A percentile compares a stretch with the other conserved stretches of the same genome.
These are phyloP conservation scores for Luzula sylvatica DNA, from an alignment of 176 grass and related monocot species.

Conservation along the genomic window DNA sequence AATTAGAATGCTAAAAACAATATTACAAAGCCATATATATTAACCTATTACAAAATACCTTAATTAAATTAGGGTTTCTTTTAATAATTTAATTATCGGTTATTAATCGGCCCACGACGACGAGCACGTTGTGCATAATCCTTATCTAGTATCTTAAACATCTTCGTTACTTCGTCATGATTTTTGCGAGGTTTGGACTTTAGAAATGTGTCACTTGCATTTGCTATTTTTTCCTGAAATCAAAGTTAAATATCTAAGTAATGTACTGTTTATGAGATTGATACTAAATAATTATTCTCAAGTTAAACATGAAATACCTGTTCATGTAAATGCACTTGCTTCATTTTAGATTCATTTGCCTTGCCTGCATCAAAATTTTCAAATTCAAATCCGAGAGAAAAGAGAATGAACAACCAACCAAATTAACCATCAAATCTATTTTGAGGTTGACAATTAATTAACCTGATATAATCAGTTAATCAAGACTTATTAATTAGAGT, in stretches of 20 bases:
- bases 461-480: no score
- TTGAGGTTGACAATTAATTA: no score
- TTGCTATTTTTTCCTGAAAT: background rate
- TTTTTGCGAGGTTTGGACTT: slow-evolving; percentile 1
- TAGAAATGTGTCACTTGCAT: slow-evolving; percentile 1
- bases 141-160: slow-evolving; percentile 40
- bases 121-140: slow-evolving; percentile 28
- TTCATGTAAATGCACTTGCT: background rate
- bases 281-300: background rate
- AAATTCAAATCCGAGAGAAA: background rate
- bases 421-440: no score
- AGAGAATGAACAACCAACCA: no score
- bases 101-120: slow-evolving; percentile 39
- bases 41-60: background rate
- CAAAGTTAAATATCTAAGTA: background rate
- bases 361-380: slow-evolving; percentile 7
- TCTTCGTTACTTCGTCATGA: slow-evolving; percentile 3
- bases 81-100: slow-evolving; percentile 30
- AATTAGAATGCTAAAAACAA: background rate
- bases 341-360: slow-evolving; percentile 4
- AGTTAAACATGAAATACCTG: slow-evolving; percentile 11
- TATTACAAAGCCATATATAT: background rate
- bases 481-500: no score
- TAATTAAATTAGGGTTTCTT: slow-evolving; percentile 34
- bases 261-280: background rate